phyloP scores from a whole-genome alignment of 169 alveolate genomes.

The Babesia divergens region DNA sequence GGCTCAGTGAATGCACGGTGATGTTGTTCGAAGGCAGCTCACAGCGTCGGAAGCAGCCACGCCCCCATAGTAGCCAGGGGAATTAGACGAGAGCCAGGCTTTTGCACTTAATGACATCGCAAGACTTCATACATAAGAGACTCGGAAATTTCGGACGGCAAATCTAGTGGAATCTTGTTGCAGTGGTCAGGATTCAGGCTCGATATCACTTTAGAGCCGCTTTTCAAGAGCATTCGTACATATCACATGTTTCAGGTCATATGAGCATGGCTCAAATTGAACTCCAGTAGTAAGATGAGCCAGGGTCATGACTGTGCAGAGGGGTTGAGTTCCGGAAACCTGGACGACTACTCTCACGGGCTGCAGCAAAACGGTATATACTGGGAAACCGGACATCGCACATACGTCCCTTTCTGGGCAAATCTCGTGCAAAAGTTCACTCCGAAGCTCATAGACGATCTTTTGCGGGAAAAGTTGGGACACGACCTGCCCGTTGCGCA shows the following conservation, averaged over 20 bases:
- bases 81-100: too few relatives aligned
- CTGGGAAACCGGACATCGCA: slow-evolving; percentile 88
- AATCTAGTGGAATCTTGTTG: too few relatives aligned
- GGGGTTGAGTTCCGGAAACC: slow-evolving; percentile 58
- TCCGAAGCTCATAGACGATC: slow-evolving; percentile 80
- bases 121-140: too few relatives aligned
- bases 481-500: slow-evolving; percentile 73
- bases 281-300: slow-evolving; percentile 59
- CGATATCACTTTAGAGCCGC: too few relatives aligned
- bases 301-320: slow-evolving; percentile 57
- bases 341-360: slow-evolving; percentile 61
- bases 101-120: too few relatives aligned
- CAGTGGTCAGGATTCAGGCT: too few relatives aligned
- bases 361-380: slow-evolving; percentile 79
- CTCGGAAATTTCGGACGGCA: too few relatives aligned
- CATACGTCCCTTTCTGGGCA: slow-evolving; percentile 82
- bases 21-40: neutral
- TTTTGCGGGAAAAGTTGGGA: slow-evolving; percentile 68
- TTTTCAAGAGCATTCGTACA: too few relatives aligned
- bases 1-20: neutral
- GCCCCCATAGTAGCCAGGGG: neutral
- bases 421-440: slow-evolving; percentile 73
- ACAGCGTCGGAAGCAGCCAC: neutral
- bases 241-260: neutral
- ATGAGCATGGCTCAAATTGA: neutral